Conservation (phyloP, 345 rosid species). For the Acer negundo region DNA sequence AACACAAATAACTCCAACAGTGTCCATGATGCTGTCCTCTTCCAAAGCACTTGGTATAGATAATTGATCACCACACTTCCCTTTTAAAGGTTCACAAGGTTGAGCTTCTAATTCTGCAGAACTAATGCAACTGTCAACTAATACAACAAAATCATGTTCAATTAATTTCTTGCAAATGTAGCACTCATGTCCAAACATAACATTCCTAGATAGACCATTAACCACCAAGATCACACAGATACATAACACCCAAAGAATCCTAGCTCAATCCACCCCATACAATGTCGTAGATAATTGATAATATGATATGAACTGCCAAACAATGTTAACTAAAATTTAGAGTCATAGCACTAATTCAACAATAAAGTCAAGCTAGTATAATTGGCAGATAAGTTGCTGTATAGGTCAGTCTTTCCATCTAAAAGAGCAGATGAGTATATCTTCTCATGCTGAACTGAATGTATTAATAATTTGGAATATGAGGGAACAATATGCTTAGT, state of each 20-base stretch:
- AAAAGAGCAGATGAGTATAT: not conserved
- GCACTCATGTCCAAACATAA: not conserved
- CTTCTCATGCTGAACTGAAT: not conserved
- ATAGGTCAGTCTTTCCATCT: not conserved
- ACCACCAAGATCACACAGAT: not conserved
- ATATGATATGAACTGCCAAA: not conserved
- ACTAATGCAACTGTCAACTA: slow-evolving; percentile 11
- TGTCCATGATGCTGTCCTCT: slow-evolving; percentile 73
- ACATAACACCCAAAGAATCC: not conserved
- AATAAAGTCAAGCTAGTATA: not conserved
- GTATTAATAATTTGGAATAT: slow-evolving; percentile 5
- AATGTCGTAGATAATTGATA: not conserved
- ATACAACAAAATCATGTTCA: not conserved
- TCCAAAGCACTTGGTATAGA: slow-evolving; percentile 27
- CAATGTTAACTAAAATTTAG: not conserved
- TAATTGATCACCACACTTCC: slow-evolving; percentile 17
- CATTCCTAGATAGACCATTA: not conserved
- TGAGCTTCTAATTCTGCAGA: slow-evolving; percentile 28
- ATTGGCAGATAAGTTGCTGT: not conserved
- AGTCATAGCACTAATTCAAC: not conserved
- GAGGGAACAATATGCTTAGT: not conserved
- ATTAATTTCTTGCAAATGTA: not conserved
- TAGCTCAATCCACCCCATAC: not conserved
- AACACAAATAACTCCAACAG: slow-evolving; percentile 93
- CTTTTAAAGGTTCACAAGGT: slow-evolving; percentile 20